Evolutionary conservation across 805 yeast genomes (phyloP).

Genomic region (Priceomyces melissophilus): DNA sequence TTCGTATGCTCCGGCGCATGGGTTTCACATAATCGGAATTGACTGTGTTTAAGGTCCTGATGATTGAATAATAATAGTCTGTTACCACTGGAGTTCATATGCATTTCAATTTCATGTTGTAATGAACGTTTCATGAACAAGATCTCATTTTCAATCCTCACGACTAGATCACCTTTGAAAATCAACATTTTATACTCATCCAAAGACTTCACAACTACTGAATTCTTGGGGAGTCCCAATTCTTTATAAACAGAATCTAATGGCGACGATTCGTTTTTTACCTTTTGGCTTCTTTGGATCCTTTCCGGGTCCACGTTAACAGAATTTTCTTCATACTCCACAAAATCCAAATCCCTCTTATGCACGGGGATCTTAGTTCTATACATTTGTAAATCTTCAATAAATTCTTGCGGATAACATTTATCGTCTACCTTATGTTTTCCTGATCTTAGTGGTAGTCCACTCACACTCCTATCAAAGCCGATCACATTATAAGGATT

Average conservation of each 20-base stretch:
- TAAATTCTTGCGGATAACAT: conserved; percentile 35
- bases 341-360: conserved; percentile 36
- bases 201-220: conserved; percentile 26
- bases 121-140: conserved; percentile 24
- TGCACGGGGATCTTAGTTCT: conserved; percentile 25
- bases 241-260: conserved; percentile 18
- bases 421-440: conserved; percentile 18
- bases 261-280: conserved; percentile 8
- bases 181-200: conserved; percentile 25
- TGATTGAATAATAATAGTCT: conserved; percentile 20
- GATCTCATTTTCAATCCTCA: conserved; percentile 25
- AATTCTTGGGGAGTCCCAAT: conserved; percentile 20
- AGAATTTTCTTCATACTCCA: conserved; percentile 18
- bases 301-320: conserved; percentile 18
- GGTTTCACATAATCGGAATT: conserved; percentile 28
- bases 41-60: conserved; percentile 27
- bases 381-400: conserved; percentile 33
- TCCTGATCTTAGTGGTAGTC: conserved; percentile 32
- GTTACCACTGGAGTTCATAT: conserved; percentile 18
- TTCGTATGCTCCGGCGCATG: conserved; percentile 6
- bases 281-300: conserved; percentile 5
- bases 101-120: conserved; percentile 27
- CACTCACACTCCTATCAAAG: conserved; percentile 36
- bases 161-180: conserved; percentile 9
- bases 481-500: conserved; percentile 40